Base-by-base conservation (phyloP, 2,329 filamentous ascomycete genomes). In the Aureobasidium sp. region DNA sequence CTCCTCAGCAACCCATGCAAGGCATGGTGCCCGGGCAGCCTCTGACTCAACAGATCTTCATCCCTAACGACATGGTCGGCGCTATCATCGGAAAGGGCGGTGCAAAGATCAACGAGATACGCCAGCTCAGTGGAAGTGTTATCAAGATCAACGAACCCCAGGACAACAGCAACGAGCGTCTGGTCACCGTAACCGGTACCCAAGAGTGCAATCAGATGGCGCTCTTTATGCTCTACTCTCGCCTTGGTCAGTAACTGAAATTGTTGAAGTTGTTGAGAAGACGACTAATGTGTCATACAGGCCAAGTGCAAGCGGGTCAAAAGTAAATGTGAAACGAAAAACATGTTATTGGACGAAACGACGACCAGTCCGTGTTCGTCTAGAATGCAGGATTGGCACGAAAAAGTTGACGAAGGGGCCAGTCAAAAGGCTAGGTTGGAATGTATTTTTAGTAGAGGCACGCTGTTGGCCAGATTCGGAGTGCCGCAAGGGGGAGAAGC, bases 71-170 rank as follows among this genome's bases (percentile, higher is more conserved):
- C 66, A 97, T 98, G 93, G 93, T 98, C 51, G 93, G 93, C 58
- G 93, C 93, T 53, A 98, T 98, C 64, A 98, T 98, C 63, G 93
- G 93, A 65, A 98, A 98, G 74, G 93, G 93, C 57, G 93, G 93
- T 59, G 88, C 90, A 53, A 98, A 98, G 80, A 98, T 98, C 78
- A 98, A 98, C 68, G 93, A 98, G 73, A 98, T 98, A 60, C 84
- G 93, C 62, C 90, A 96, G 70, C 83, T 98, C 63, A 94, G 88
- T 69, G 93, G 91, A 62, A 97, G 91, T 73, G 90, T 98, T 41
- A 97, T 98, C 71, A 98, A 98, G 78, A 98, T 98, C 78, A 97
- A 98, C 68, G 93, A 98, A 70, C 93, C 93, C 1, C 93, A 96
- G 70, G 93, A 97, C 71, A 97, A 95, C 73, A 97, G 89, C 78